Conservation (phyloP, 73 alveolate species). For the Paramecium bursaria region DNA sequence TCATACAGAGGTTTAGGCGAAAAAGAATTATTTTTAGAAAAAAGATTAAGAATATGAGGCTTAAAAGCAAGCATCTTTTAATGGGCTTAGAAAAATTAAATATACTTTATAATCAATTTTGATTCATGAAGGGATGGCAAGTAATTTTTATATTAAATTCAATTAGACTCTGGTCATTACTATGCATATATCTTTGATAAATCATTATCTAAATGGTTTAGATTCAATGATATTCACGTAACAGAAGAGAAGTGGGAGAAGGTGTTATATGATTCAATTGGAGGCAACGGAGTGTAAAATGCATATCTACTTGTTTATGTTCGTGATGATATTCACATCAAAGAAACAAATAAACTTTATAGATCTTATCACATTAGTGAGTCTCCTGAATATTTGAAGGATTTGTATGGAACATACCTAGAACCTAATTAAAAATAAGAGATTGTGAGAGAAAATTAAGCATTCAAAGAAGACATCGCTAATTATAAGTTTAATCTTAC, state of each 20-base stretch:
- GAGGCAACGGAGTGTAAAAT: conserved; percentile 76
- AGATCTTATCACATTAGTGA: background rate
- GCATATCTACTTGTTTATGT: conserved; percentile 86
- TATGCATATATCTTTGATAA: conserved; percentile 91
- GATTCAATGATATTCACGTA: conserved; percentile 80
- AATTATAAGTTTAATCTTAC: conserved; percentile 33
- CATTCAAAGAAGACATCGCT: conserved; percentile 50
- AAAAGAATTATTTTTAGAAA: conserved; percentile 27
- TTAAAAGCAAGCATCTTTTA: conserved; percentile 62
- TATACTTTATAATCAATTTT: conserved; percentile 83
- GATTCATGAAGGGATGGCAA: conserved; percentile 93
- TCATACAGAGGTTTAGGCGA: conserved; percentile 3
- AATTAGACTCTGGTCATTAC: conserved; percentile 93
- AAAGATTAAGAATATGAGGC: conserved; percentile 60
- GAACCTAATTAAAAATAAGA: background rate
- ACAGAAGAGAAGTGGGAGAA: conserved; percentile 75
- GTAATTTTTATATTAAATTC: background rate
- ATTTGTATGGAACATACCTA: conserved; percentile 11
- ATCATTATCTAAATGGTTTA: conserved; percentile 79
- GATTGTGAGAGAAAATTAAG: conserved; percentile 15
- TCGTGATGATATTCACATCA: conserved; percentile 52
- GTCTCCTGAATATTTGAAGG: conserved; percentile 10
- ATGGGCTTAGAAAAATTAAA: conserved; percentile 67
- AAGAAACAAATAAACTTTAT: background rate
- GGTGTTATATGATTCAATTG: conserved; percentile 80